phyloP scores from a whole-genome alignment of 2,329 filamentous ascomycete species.

The Nigrograna mackinnonii region DNA sequence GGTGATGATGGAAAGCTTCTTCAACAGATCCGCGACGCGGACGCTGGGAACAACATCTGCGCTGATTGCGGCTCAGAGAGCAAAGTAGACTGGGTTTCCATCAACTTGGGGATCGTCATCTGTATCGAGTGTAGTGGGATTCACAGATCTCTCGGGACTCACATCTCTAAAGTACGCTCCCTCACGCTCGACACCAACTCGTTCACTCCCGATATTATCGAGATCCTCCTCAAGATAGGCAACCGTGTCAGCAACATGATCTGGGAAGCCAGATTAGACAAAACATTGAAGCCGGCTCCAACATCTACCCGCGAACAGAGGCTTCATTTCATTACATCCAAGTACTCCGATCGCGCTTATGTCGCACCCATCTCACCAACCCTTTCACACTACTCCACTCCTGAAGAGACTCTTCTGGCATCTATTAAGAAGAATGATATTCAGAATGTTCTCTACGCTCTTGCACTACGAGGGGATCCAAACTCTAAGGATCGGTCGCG shows the following conservation, averaged over 20 bases:
- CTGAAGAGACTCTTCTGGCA: constrained; percentile 87
- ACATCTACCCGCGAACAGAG: constrained; percentile 86
- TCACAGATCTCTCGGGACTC: constrained; percentile 91
- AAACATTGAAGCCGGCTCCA: constrained; percentile 70
- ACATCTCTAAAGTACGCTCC: constrained; percentile 96
- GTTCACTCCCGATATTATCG: constrained; percentile 96
- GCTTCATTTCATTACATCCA: constrained; percentile 91
- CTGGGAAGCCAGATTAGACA: constrained; percentile 87
- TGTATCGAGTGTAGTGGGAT: constrained; percentile 99
- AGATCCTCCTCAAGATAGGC: constrained; percentile 86
- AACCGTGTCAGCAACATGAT: constrained; percentile 96
- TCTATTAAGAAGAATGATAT: constrained; percentile 97
- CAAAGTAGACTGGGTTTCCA: constrained; percentile 98
- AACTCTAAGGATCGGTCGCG: constrained; percentile 80
- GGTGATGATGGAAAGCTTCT: constrained; percentile 86
- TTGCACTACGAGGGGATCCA: constrained; percentile 84
- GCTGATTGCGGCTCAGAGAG: constrained; percentile 89
- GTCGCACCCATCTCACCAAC: constrained; percentile 78
- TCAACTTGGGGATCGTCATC: constrained; percentile 93
- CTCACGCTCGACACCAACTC: constrained; percentile 94
- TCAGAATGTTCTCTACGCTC: constrained; percentile 85
- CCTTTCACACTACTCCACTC: constrained; percentile 73
- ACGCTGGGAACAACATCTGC: constrained; percentile 91
- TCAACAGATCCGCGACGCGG: constrained; percentile 83
- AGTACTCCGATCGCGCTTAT: constrained; percentile 85